Conservation (phyloP, 306 rosid species). For the Castanea sativa region DNA sequence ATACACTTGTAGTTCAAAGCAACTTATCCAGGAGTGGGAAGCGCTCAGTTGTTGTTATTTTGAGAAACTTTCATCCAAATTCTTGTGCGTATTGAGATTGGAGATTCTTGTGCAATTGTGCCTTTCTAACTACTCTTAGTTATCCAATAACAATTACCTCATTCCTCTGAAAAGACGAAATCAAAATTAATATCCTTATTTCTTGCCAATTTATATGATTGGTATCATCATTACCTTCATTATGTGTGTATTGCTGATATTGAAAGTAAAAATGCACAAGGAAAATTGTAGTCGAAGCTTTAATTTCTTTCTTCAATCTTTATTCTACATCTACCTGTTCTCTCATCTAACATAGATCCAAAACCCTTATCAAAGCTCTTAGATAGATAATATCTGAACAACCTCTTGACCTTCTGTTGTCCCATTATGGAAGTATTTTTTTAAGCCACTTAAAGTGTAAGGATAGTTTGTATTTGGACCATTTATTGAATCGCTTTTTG, state of each 20-base stretch:
- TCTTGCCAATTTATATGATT: not conserved
- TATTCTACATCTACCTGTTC: not conserved
- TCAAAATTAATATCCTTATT: not conserved
- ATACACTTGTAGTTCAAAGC: not conserved
- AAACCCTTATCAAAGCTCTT: not conserved
- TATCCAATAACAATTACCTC: not conserved
- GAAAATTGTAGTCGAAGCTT: not conserved
- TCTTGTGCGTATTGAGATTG: not conserved
- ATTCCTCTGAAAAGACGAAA: not conserved
- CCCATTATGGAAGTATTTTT: not conserved
- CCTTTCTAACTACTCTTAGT: not conserved
- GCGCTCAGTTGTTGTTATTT: not conserved
- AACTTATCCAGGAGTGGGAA: not conserved
- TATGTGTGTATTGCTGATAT: not conserved
- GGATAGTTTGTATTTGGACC: not conserved
- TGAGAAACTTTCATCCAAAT: not conserved
- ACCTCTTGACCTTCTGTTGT: not conserved
- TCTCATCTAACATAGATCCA: not conserved
- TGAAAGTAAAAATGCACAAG: not conserved
- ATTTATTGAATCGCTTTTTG: not conserved
- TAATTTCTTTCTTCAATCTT: not conserved
- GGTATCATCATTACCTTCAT: not conserved
- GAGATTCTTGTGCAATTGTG: not conserved
- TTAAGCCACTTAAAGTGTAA: not conserved
- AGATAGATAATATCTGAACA: not conserved